A percentile compares a stretch with the other conserved stretches of the same genome.
These are phyloP conservation scores for Colletotrichum eremochloae DNA, from an alignment of 2,329 filamentous ascomycete species.

Conservation along the genomic window DNA sequence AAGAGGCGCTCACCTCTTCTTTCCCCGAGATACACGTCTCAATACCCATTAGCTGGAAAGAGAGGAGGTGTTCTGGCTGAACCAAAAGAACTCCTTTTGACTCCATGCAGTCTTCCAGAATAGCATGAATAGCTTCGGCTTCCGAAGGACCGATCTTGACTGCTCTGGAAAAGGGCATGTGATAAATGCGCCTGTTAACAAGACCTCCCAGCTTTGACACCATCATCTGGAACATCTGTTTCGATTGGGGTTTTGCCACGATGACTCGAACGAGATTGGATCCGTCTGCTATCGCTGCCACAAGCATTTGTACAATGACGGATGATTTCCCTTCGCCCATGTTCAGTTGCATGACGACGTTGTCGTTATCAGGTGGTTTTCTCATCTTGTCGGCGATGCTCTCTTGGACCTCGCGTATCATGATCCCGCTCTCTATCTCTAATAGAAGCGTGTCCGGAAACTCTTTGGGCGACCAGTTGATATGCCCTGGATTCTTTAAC, in stretches of 20 bases:
- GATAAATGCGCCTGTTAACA: conserved; percentile 65
- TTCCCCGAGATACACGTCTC: conserved; percentile 58
- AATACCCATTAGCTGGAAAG: conserved; percentile 72
- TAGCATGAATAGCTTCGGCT: conserved; percentile 51
- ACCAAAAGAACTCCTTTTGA: conserved; percentile 69
- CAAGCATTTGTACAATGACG: conserved; percentile 76
- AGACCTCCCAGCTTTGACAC: conserved; percentile 68
- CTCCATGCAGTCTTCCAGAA: conserved; percentile 62
- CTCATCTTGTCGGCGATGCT: conserved; percentile 71
- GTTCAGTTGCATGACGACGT: conserved; percentile 74
- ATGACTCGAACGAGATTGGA: conserved; percentile 67
- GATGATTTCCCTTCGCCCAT: conserved; percentile 81
- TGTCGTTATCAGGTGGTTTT: conserved; percentile 52
- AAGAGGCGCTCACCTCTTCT: conserved; percentile 46
- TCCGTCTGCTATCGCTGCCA: conserved; percentile 64
- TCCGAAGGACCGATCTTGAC: conserved; percentile 51
- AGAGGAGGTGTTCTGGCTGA: conserved; percentile 75
- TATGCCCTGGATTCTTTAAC: conserved; percentile 64
- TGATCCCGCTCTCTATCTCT: conserved; percentile 72
- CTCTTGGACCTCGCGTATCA: conserved; percentile 72
- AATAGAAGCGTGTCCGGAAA: conserved; percentile 73
- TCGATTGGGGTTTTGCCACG: conserved; percentile 71
- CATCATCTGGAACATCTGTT: conserved; percentile 72
- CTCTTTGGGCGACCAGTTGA: conserved; percentile 65
- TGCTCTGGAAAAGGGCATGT: conserved; percentile 70